These are phyloP conservation scores for Penicillium robsamsonii DNA, from an alignment of 495 filamentous ascomycete species.

Conservation along the genomic window DNA sequence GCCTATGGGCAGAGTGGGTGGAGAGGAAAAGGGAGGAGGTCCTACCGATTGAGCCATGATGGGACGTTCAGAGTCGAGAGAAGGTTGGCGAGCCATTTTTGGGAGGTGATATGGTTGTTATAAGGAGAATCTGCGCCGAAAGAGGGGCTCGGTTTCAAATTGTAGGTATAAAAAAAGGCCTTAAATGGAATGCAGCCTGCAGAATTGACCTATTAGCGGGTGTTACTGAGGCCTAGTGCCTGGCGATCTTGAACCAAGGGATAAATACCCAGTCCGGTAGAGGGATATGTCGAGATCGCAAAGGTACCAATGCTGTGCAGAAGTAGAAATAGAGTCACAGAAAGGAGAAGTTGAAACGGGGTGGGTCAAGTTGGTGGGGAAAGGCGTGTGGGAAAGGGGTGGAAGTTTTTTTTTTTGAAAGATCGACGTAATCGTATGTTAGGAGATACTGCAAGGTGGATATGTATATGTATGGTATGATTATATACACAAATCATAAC, in stretches of 20 bases:
- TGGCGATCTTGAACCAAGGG: slow-evolving; percentile 5
- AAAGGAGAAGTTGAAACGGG: slow-evolving; percentile 19
- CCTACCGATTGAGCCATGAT: slow-evolving; percentile 76
- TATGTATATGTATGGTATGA: neutral
- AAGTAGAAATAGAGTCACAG: slow-evolving; percentile 8
- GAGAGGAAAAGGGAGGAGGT: slow-evolving; percentile 22
- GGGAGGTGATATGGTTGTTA: neutral
- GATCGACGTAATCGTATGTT: slow-evolving; percentile 4
- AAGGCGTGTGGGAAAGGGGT: slow-evolving; percentile 9
- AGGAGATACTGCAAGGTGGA: neutral
- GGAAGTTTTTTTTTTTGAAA: neutral
- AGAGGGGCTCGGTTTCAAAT: neutral
- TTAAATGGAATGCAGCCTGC: neutral
- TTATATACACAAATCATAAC: neutral
- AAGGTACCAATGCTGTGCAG: slow-evolving; percentile 16
- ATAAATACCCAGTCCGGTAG: neutral
- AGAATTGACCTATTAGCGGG: neutral
- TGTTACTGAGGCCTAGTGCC: neutral
- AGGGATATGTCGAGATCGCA: neutral
- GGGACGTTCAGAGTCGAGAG: slow-evolving; percentile 69
- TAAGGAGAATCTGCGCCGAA: neutral
- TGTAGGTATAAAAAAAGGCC: neutral
- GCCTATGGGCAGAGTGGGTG: neutral
- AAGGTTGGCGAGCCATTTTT: slow-evolving; percentile 58
- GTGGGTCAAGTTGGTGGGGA: slow-evolving; percentile 22